A percentile compares a stretch with the other conserved stretches of the same genome.
These are phyloP conservation scores for Citrus maxima DNA, from an alignment of 345 rosid genomes.

Conservation along the genomic window DNA sequence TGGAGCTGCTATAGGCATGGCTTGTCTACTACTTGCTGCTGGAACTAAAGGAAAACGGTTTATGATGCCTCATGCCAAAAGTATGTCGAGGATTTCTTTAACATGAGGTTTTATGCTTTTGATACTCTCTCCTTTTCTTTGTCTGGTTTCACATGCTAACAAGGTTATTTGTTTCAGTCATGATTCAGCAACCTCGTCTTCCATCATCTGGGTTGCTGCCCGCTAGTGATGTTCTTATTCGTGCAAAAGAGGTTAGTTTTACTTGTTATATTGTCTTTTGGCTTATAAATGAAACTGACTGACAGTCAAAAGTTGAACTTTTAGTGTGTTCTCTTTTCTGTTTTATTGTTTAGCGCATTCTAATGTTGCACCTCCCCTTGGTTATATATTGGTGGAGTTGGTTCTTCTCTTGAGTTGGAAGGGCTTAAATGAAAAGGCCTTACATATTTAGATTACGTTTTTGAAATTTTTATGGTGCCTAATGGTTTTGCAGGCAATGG, in stretches of 20 bases:
- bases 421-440: background rate
- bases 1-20: slow-evolving; percentile 80
- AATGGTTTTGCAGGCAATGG: slow-evolving; percentile 50
- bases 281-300: slow-evolving; percentile 1
- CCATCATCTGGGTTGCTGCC: slow-evolving; percentile 86
- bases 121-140: background rate
- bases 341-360: background rate
- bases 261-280: background rate
- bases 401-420: background rate
- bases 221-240: slow-evolving; percentile 77
- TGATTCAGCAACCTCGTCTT: slow-evolving; percentile 85
- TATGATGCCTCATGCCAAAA: slow-evolving; percentile 90
- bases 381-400: background rate
- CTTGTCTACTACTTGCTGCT: slow-evolving; percentile 79
- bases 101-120: background rate
- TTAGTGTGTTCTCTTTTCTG: background rate
- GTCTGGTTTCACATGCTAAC: slow-evolving; percentile 1
- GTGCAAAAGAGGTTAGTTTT: slow-evolving; percentile 76
- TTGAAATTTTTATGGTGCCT: background rate
- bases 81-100: slow-evolving; percentile 28
- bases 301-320: background rate
- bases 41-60: slow-evolving; percentile 82
- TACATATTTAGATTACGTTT: background rate
- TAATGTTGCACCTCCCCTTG: background rate
- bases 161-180: slow-evolving; percentile 46